Base-by-base conservation (phyloP, 2,329 filamentous ascomycete genomes). In the Colletotrichum endophyticum region DNA sequence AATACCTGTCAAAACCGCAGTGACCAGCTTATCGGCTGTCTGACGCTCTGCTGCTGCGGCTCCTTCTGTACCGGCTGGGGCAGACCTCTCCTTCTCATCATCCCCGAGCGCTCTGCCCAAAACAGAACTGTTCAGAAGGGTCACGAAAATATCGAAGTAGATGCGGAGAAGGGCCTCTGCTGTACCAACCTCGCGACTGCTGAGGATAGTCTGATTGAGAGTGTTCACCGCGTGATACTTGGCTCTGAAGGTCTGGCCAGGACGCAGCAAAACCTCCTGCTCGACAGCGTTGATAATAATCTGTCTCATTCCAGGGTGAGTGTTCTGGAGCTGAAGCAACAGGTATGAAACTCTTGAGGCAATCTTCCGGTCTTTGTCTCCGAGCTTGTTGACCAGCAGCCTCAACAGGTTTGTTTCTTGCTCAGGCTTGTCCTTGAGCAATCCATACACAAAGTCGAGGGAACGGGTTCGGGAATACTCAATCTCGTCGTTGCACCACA, bases 171-270 rank as follows among this genome's bases (percentile, higher is more conserved):
- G 89, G 70, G 94, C 92, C 81, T 94, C 93, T 9, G 96, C 96
- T 22, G 98, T 91, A 22, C 92, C 89, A 53, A 96, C 94, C 82
- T 99, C 96, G 81, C 94, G 97, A 71, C 87, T 91, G 84, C 95
- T 98, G 66, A 99, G 86, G 66, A 99, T 96, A 0, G 96, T 99
- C 86, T 99, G 98, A 84, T 99, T 99, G 66, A 99, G 89, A 0
- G 97, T 99, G 83, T 98, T 98, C 84, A 98, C 93, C 39, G 95
- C 96, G 84, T 98, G 98, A 86, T 99, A 99, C 83, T 95, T 98
- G 56, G 96, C 95, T 80, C 98, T 95, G 44, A 94, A 89, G 81
- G 92, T 96, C 84, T 99, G 97, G 13, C 95, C 95, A 0, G 96
- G 95, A 69, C 95, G 92, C 83, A 98, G 94, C 27, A 99, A 87